Conservation (phyloP, 177 flowering plant genomes). For the Tripterygium wilfordii region DNA sequence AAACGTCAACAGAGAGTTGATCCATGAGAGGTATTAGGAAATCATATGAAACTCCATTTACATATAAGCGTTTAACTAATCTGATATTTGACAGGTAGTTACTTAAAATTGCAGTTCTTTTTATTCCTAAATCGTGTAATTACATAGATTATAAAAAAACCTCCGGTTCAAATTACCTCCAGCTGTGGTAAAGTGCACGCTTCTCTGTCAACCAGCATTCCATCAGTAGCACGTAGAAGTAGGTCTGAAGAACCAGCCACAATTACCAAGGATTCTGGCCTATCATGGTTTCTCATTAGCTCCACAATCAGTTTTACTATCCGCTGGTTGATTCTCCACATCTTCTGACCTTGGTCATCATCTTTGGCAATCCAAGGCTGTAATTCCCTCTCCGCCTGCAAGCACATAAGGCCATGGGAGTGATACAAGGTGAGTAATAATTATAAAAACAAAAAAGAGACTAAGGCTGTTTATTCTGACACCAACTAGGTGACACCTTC, state of each 20-base stretch:
- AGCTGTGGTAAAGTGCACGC: slow-evolving; percentile 98
- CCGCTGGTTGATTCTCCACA: slow-evolving; percentile 92
- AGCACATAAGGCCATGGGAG: slow-evolving; percentile 23
- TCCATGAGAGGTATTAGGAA: too few species aligned
- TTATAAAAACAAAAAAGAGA: slow-evolving; percentile 1
- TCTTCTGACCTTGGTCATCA: slow-evolving; percentile 83
- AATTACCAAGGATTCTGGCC: slow-evolving; percentile 75
- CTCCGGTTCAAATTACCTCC: slow-evolving; percentile 66
- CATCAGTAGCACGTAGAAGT: slow-evolving; percentile 93
- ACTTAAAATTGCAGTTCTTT: too few species aligned
- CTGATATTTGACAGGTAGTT: too few species aligned
- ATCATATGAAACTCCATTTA: too few species aligned
- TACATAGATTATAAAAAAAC: too few species aligned
- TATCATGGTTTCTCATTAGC: slow-evolving; percentile 85
- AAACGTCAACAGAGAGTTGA: slow-evolving; percentile 1
- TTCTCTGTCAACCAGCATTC: slow-evolving; percentile 97
- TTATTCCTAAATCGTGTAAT: too few species aligned
- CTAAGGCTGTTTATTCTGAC: slow-evolving; percentile 7
- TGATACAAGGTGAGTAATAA: slow-evolving; percentile 20
- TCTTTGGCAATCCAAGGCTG: slow-evolving; percentile 95
- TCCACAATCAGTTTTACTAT: slow-evolving; percentile 81
- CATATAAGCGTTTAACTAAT: too few species aligned
- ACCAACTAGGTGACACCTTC: too few species aligned
- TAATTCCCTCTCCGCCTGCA: slow-evolving; percentile 92
- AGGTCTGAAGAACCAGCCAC: slow-evolving; percentile 86